Evolutionary conservation across 371 early-diverging fungal species (phyloP).

Genomic region (Mortierella sp.): DNA sequence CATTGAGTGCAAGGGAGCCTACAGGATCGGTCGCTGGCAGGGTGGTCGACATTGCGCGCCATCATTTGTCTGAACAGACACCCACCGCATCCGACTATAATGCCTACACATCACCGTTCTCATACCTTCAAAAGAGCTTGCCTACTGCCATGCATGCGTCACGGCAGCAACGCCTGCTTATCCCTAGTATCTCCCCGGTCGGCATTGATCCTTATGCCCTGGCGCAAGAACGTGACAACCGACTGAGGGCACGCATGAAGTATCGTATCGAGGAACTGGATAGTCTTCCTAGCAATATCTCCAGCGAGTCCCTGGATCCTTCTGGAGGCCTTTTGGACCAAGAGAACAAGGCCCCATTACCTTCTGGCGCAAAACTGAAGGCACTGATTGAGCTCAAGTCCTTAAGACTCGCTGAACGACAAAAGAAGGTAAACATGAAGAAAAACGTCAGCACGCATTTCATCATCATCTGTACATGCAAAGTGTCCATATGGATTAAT

Average conservation of each 20-base stretch:
- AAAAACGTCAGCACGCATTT: no score
- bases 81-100: conserved; percentile 49
- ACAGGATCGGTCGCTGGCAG: conserved; percentile 46
- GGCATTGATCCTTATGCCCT: conserved; percentile 83
- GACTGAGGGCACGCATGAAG: conserved; percentile 70
- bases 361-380: conserved; percentile 65
- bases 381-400: conserved; percentile 87
- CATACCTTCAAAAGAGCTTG: conserved; percentile 62
- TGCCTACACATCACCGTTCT: conserved; percentile 61
- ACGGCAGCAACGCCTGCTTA: conserved; percentile 73
- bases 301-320: conserved; percentile 54
- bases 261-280: conserved; percentile 84
- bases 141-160: conserved; percentile 66
- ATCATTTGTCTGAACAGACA: conserved; percentile 45
- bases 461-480: background rate
- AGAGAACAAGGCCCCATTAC: conserved; percentile 34
- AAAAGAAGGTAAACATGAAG: conserved; percentile 62
- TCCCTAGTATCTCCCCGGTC: conserved; percentile 80
- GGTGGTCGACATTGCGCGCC: conserved; percentile 51
- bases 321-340: conserved; percentile 36
- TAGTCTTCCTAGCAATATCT: conserved; percentile 65
- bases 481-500: background rate
- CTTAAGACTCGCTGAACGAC: conserved; percentile 79
- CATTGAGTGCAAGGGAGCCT: conserved; percentile 45
- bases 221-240: conserved; percentile 78